Evolutionary conservation across 2,329 filamentous ascomycete genomes (phyloP).

Genomic region (Lachnum nothofagi): DNA sequence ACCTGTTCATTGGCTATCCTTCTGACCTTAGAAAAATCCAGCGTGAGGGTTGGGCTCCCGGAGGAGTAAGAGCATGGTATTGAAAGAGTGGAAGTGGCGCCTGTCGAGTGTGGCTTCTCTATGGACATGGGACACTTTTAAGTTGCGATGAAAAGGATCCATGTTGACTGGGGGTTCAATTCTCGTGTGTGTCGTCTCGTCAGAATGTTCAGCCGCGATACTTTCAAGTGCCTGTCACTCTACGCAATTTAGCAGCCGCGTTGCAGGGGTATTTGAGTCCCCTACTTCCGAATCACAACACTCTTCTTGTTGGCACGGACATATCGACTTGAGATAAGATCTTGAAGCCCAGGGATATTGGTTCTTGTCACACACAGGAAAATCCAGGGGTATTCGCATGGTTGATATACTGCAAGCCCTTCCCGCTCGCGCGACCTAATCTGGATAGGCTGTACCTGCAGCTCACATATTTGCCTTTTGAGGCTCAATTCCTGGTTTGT

Average conservation of each 20-base stretch:
- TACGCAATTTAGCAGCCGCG: not conserved
- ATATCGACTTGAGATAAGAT: not conserved
- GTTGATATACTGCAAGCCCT: too few species aligned
- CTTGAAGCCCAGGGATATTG: not conserved
- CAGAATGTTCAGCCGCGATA: not conserved
- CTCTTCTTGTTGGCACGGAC: not conserved
- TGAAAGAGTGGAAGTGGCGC: too few species aligned
- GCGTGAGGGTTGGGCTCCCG: not conserved
- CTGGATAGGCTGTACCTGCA: too few species aligned
- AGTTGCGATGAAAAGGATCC: not conserved
- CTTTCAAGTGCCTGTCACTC: not conserved
- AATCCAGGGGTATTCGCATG: too few species aligned
- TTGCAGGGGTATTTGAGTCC: not conserved
- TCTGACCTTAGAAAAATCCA: conserved; percentile 11
- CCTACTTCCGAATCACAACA: not conserved
- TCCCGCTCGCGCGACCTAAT: too few species aligned
- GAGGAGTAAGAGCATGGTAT: not conserved
- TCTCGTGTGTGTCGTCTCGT: not conserved
- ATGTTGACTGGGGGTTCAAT: not conserved
- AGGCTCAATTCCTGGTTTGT: not conserved
- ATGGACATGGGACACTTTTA: not conserved
- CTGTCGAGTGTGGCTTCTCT: too few species aligned
- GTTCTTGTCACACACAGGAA: too few species aligned
- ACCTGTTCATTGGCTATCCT: conserved; percentile 8
- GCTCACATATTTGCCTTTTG: not conserved